Conservation (phyloP, 2,329 filamentous ascomycete species). For the Byssothecium circinans region DNA sequence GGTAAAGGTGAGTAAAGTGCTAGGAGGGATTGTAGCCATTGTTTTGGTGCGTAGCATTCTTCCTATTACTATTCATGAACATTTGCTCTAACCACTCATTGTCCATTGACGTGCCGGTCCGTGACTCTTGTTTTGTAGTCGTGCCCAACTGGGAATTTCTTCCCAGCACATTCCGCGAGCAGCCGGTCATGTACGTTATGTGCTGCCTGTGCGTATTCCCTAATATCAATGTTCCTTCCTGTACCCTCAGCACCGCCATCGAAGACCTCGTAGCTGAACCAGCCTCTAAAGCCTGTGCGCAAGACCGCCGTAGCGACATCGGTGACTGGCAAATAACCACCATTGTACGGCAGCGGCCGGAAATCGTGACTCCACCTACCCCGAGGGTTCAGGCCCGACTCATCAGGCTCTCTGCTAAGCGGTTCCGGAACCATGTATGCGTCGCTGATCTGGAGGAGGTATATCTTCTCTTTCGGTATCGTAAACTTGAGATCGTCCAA, state of each 20-base stretch:
- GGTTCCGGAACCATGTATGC: slow-evolving; percentile 66
- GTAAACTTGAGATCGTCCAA: slow-evolving; percentile 59
- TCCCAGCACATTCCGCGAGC: slow-evolving; percentile 33
- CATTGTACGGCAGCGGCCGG: slow-evolving; percentile 68
- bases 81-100: no score
- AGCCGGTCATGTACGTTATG: slow-evolving; percentile 52
- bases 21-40: no score
- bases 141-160: slow-evolving; percentile 12
- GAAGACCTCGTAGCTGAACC: slow-evolving; percentile 72
- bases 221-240: slow-evolving; percentile 55
- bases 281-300: slow-evolving; percentile 66
- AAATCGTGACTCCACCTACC: slow-evolving; percentile 73
- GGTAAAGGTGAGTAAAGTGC: no score
- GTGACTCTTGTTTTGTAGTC: neutral
- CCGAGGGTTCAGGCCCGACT: slow-evolving; percentile 60
- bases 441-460: slow-evolving; percentile 73
- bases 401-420: slow-evolving; percentile 53
- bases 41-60: no score
- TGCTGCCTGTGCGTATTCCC: slow-evolving; percentile 54
- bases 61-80: no score
- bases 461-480: slow-evolving; percentile 71
- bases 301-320: slow-evolving; percentile 68
- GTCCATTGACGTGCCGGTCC: neutral
- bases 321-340: slow-evolving; percentile 69
- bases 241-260: slow-evolving; percentile 61